phyloP scores from a whole-genome alignment of 2,329 filamentous ascomycete species.

The Fusarium ramigenum region DNA sequence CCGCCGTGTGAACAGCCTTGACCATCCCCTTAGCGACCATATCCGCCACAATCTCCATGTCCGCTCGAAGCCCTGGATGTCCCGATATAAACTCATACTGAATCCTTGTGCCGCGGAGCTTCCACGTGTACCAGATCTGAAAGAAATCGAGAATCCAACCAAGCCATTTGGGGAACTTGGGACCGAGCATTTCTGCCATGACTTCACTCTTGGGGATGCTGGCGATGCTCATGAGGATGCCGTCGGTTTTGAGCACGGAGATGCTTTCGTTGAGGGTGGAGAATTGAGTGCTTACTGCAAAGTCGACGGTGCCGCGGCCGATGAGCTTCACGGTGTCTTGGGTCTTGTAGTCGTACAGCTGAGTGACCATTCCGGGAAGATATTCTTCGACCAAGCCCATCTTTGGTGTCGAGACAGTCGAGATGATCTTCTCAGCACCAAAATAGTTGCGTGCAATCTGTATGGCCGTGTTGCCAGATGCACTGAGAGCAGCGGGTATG shows the following conservation, averaged over 20 bases:
- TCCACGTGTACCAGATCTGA: slow-evolving; percentile 53
- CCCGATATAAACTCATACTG: slow-evolving; percentile 58
- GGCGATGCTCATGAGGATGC: slow-evolving; percentile 54
- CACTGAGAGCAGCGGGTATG: slow-evolving; percentile 60
- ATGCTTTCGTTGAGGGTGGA: slow-evolving; percentile 50
- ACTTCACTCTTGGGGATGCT: slow-evolving; percentile 48
- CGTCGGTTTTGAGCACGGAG: slow-evolving; percentile 50
- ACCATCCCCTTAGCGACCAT: slow-evolving; percentile 55
- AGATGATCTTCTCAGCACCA: slow-evolving; percentile 57
- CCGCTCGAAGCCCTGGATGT: slow-evolving; percentile 51
- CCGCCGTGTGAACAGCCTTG: slow-evolving; percentile 53
- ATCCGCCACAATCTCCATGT: slow-evolving; percentile 54
- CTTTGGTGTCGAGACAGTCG: slow-evolving; percentile 63
- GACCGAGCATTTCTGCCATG: slow-evolving; percentile 46
- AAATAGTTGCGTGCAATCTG: slow-evolving; percentile 63
- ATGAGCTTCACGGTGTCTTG: slow-evolving; percentile 50
- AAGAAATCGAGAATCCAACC: slow-evolving; percentile 48
- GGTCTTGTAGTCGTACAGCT: slow-evolving; percentile 62
- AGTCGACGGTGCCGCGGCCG: slow-evolving; percentile 56
- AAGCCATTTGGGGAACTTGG: slow-evolving; percentile 50
- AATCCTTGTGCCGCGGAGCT: slow-evolving; percentile 56
- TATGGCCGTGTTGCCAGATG: slow-evolving; percentile 55
- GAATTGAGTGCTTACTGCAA: slow-evolving; percentile 60
- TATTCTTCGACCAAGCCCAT: slow-evolving; percentile 54
- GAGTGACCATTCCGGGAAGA: slow-evolving; percentile 57